phyloP scores from a whole-genome alignment of 2,329 filamentous ascomycete genomes.

The Fusarium coffeatum region DNA sequence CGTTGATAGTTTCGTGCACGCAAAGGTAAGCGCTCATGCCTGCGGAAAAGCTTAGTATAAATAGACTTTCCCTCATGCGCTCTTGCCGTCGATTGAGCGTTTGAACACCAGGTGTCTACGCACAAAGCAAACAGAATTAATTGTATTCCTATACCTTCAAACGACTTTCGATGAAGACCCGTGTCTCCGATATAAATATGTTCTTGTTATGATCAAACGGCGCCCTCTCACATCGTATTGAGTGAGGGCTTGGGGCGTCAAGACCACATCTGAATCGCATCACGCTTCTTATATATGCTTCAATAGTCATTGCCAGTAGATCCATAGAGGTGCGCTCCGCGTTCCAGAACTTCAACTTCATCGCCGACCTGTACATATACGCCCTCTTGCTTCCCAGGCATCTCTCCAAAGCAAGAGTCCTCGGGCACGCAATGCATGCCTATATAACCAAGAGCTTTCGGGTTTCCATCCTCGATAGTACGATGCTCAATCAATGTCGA shows the following conservation, averaged over 20 bases:
- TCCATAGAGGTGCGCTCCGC: constrained; percentile 44
- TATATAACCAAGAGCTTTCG: constrained; percentile 44
- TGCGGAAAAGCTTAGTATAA: neutral
- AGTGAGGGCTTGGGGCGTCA: too few relatives aligned
- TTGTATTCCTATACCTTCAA: neutral
- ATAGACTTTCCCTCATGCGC: neutral
- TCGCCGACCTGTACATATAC: constrained; percentile 45
- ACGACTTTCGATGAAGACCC: fast-evolving
- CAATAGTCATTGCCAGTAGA: constrained; percentile 45
- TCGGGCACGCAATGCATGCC: constrained; percentile 50
- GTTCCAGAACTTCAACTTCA: constrained; percentile 47
- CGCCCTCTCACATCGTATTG: too few relatives aligned
- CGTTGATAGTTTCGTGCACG: neutral
- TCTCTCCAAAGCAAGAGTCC: constrained; percentile 28
- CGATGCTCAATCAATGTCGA: constrained; percentile 41
- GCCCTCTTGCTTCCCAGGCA: neutral
- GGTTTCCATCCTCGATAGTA: constrained; percentile 45
- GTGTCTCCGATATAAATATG: neutral
- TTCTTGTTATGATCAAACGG: neutral
- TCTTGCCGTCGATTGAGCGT: neutral
- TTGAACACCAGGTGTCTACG: neutral
- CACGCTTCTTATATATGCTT: too few relatives aligned
- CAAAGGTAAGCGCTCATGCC: neutral
- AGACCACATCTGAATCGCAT: too few relatives aligned
- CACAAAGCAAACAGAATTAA: neutral